Base-by-base conservation (phyloP, 495 filamentous ascomycete genomes). In the Oidiodendron maius region DNA sequence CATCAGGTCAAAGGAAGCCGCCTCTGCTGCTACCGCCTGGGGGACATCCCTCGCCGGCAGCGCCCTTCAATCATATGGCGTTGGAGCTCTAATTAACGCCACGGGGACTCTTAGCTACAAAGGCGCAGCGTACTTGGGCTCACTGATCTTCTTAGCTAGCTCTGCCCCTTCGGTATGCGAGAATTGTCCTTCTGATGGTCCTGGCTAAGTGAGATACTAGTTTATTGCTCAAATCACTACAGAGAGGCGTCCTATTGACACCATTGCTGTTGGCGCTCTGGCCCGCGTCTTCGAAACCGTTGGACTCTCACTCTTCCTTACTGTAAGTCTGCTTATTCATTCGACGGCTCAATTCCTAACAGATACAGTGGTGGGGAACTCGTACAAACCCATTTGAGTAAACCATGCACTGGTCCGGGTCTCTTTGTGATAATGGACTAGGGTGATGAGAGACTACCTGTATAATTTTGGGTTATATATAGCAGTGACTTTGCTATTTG, bases 61-160 rank as follows among this genome's bases (percentile, higher is more conserved):
- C 36, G 87, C 86, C 38, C 66, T 94, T 39, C 93, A 98, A 73
- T 81, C 90, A 35, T 98, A 98, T 61, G 93, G 91, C 56, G 84
- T 98, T 44, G 93, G 87, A 54, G 93, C 93, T 40, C 74, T 98
- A 55, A 88, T 98, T 72, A 96, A 96, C 66, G 87, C 89, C 49
- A 95, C 91, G 22, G 89, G 90, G 51, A 95, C 91, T 34, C 73
- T 98, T 45, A 87, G 76, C 70, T 96, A 97, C 72, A 96, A 95
- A 77, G 93, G 93, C 59, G 93, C 93, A 51, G 88, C 93, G 15
- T 98, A 96, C 70, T 71, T 98, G 28, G 93, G 93, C 44, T 76
- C 75, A 30, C 76, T 98, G 59, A 82, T 98, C 66, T 96, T 98
- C 75, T 77, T 90, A 40, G 93, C 93, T 50, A 91, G 83, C 60